Base-by-base conservation (phyloP, 1,139 yeast genomes). In the Groenewaldozyma sp. region DNA sequence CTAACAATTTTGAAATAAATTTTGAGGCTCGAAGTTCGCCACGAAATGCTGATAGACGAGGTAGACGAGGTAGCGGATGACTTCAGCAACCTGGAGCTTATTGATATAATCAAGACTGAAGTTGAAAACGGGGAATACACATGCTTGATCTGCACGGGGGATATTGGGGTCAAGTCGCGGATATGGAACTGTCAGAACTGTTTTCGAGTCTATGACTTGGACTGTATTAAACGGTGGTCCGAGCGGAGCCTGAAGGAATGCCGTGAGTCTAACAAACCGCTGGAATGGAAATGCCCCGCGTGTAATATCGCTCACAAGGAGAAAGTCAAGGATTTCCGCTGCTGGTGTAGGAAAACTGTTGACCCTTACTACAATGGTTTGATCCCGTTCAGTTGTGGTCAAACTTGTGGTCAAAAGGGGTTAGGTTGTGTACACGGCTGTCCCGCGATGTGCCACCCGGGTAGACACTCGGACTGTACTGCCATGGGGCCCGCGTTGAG, bases 331-430 rank as follows among this genome's bases (percentile, higher is more conserved):
- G 67, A 68, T 36, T 81, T 82, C 57, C 74, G 82, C 1, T 87
- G 97, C 56, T 87, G 97, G 97, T 87, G 96, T 66, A 88, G 91
- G 2, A 80, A 82, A 52, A 73, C 72, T 2, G 64, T 73, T 16
- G 74, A 82, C 48, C 96, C 96, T 0, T 65, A 61, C 14, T 63
- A 69, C 3, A 78, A 80, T 50, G 65, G 71, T 11, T 61, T 78
- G 41, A 64, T 74, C 44, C 95, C 96, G 0, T 93, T 87, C 51
- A 79, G 93, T 42, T 88, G 97, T 67, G 95, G 95, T 4, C 87
- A 82, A 58, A 70, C 86, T 1, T 87, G 96, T 63, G 71, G 72
- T 39, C 64, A 64, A 17, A 64, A 67, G 38, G 64, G 79, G 41
- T 63, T 63, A 28, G 42, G 42, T 17, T 44, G 71, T 6, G 71